Conservation (phyloP, 768 basidiomycete genomes). For the Tylopilus rubrobrunneus region DNA sequence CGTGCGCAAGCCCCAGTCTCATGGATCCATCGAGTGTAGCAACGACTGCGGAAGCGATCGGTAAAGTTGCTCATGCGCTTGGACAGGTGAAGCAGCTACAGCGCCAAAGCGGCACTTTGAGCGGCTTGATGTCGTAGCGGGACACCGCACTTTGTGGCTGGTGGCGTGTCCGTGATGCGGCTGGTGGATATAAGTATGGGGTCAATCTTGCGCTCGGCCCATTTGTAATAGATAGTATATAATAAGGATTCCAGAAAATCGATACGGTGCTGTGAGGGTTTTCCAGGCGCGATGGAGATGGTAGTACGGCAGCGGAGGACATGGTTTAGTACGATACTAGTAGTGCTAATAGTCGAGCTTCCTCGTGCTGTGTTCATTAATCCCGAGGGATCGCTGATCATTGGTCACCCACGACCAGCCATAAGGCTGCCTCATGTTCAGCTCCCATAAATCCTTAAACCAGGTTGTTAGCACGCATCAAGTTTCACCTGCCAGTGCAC, state of each 20-base stretch:
- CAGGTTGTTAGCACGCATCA: slow-evolving; percentile 11
- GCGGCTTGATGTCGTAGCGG: slow-evolving; percentile 15
- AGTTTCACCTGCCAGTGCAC: slow-evolving; percentile 14
- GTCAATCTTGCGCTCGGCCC: background rate
- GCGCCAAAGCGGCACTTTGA: slow-evolving; percentile 26
- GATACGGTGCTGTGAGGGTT: background rate
- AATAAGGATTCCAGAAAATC: background rate
- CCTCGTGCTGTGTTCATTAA: slow-evolving; percentile 9
- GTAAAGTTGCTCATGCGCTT: slow-evolving; percentile 61
- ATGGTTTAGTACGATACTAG: no score
- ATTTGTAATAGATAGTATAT: slow-evolving; percentile 2
- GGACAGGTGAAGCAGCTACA: slow-evolving; percentile 56
- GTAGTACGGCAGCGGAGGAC: background rate
- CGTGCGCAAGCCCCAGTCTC: slow-evolving; percentile 36
- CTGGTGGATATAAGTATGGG: slow-evolving; percentile 1
- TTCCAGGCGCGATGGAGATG: background rate
- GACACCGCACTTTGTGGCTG: slow-evolving; percentile 1
- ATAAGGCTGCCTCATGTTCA: slow-evolving; percentile 27
- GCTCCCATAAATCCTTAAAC: slow-evolving; percentile 27
- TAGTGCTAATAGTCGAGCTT: no score
- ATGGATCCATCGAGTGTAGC: slow-evolving; percentile 50
- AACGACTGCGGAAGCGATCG: slow-evolving; percentile 63
- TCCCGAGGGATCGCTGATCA: slow-evolving; percentile 1
- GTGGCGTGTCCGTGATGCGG: slow-evolving; percentile 12
- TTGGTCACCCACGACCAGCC: slow-evolving; percentile 30